phyloP scores from a whole-genome alignment of 352 stramenopile species.

The Globisporangium orthogonon region DNA sequence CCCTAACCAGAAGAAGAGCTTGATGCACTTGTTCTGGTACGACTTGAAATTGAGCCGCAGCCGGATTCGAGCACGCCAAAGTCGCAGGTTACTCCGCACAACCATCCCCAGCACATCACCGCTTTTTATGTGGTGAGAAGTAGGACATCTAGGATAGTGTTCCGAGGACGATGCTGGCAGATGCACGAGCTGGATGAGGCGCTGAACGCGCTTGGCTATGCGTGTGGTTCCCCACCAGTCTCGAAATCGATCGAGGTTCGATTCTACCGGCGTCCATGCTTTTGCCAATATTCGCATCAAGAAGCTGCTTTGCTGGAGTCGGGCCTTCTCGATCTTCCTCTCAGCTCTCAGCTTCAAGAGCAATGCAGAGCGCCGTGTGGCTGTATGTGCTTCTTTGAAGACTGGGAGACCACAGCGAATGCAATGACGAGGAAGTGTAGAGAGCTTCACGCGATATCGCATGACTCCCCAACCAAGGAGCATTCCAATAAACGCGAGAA shows the following conservation, averaged over 20 bases:
- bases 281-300: slow-evolving; percentile 21
- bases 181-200: slow-evolving; percentile 20
- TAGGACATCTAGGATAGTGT: slow-evolving; percentile 43
- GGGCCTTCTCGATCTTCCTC: slow-evolving; percentile 14
- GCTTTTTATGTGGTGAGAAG: slow-evolving; percentile 37
- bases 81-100: slow-evolving; percentile 57
- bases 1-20: slow-evolving; percentile 58
- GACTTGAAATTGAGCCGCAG: slow-evolving; percentile 65
- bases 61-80: slow-evolving; percentile 63
- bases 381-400: slow-evolving; percentile 28
- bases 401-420: slow-evolving; percentile 52
- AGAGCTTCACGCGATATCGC: slow-evolving; percentile 48
- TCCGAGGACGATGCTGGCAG: slow-evolving; percentile 39
- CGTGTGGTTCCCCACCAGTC: slow-evolving; percentile 18
- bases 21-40: slow-evolving; percentile 76
- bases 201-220: slow-evolving; percentile 15
- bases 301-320: slow-evolving; percentile 14
- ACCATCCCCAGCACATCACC: slow-evolving; percentile 49
- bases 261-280: slow-evolving; percentile 10
- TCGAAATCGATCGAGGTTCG: slow-evolving; percentile 4
- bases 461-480: slow-evolving; percentile 45
- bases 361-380: slow-evolving; percentile 27
- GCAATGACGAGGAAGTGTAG: slow-evolving; percentile 48
- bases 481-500: slow-evolving; percentile 28
- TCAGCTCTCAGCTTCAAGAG: slow-evolving; percentile 39